These are phyloP conservation scores for Euphorbia peplus DNA, from an alignment of 345 rosid genomes.

Conservation along the genomic window DNA sequence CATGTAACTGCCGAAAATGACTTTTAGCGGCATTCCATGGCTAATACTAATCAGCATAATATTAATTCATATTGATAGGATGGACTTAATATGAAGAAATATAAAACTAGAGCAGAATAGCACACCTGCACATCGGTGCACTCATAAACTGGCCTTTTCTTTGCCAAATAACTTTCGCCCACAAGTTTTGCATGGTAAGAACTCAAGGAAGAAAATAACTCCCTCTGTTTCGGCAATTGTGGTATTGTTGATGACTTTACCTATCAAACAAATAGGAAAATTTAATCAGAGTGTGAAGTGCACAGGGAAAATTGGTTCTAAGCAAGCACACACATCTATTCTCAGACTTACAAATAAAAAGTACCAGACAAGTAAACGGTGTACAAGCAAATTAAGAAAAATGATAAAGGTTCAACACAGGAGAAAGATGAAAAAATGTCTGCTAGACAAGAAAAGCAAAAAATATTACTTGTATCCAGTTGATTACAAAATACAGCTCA, in stretches of 20 bases:
- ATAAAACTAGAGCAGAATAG: constrained; percentile 13
- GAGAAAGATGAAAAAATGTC: too few relatives aligned
- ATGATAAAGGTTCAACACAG: not conserved
- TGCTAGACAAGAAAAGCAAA: too few relatives aligned
- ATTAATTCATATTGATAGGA: not conserved
- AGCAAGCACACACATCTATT: not conserved
- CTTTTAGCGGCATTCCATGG: not conserved
- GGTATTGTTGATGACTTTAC: constrained; percentile 71
- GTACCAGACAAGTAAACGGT: not conserved
- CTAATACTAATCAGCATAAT: not conserved
- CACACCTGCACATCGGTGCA: constrained; percentile 85
- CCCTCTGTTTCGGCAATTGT: constrained; percentile 75
- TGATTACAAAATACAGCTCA: not conserved
- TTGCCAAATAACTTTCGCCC: constrained; percentile 88
- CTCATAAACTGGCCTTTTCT: constrained; percentile 77
- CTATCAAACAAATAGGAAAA: constrained; percentile 33
- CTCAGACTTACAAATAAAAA: not conserved
- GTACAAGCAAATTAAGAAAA: not conserved
- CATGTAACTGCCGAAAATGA: not conserved
- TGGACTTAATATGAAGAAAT: not conserved
- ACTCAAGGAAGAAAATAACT: constrained; percentile 60
- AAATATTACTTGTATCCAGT: not conserved
- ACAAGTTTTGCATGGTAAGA: constrained; percentile 82
- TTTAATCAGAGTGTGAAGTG: not conserved
- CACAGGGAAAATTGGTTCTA: constrained; percentile 1